Evolutionary conservation across 2,329 filamentous ascomycete genomes (phyloP), one percentile per base, ranked within the genome.

Genomic region (Bipolaris zeicola): DNA sequence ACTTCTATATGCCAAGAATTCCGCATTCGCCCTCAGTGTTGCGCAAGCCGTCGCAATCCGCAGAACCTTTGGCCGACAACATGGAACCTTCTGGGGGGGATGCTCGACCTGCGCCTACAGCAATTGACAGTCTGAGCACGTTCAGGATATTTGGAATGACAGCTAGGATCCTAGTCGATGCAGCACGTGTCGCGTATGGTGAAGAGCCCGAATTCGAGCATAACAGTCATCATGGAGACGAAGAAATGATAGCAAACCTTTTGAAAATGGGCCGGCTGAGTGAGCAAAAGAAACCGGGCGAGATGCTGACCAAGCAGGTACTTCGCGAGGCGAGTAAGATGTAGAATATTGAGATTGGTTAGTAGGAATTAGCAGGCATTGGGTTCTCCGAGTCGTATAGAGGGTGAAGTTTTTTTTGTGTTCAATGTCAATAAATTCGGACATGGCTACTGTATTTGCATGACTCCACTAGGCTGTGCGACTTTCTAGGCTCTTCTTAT

Each of bases 101-200:
- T 49, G 66, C 64, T 3, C 47, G 58, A 3, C 61, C 38, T 76
- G 85, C 71, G 78, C 79, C 50, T 66, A 60, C 48, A 41, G 53
- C 67, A 3, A 50, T 74, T n/a, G 64, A 72, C 3, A 80, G 80
- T 2, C 69, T 82, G 42, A 78, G 78, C 39, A 81, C 89, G 36
- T 96, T 95, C 77, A 87, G 90, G 65, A 92, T 98, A 4, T 97
- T 93, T 85, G 94, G 94, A 14, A 94, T 98, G 91, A 98, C 94
- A 50, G 94, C 92, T 2, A 82, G 92, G 50, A 94, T 98, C 52
- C 75, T 97, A 52, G 91, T 97, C 5, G 94, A 98, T 77, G 89
- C 90, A 4, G 93, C 94, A 33, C 82, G 91, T 60, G 83, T 96
- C 16, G 94, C 93, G 18, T 98, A 95, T 73, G 89, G 79, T 2